phyloP scores from a whole-genome alignment of 495 filamentous ascomycete species.

The Tuber umbilicatum region DNA sequence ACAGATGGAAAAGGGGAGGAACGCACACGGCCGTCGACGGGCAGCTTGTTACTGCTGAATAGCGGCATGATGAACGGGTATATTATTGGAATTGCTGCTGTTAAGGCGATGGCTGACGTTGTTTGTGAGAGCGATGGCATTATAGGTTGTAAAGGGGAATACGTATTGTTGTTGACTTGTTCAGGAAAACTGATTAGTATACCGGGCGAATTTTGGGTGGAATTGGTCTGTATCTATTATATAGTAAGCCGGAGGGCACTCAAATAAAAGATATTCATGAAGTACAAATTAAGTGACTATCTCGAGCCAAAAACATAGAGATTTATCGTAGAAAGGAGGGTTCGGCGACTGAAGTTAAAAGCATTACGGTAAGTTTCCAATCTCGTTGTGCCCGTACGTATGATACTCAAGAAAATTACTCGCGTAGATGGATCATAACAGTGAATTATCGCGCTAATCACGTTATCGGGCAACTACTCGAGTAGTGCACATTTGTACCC shows the following conservation, averaged over 20 bases:
- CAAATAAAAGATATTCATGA: not conserved
- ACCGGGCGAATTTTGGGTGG: not conserved
- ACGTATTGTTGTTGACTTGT: constrained; percentile 1
- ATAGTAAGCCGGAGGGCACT: not conserved
- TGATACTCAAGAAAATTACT: too few species aligned
- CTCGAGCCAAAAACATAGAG: not conserved
- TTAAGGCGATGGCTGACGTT: not conserved
- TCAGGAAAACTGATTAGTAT: not conserved
- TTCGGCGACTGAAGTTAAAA: not conserved
- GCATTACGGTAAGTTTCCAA: too few species aligned
- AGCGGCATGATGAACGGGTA: constrained; percentile 54
- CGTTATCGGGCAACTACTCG: not conserved
- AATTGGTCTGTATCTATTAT: too few species aligned
- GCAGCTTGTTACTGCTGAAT: constrained; percentile 68
- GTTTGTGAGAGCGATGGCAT: not conserved
- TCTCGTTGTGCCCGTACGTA: too few species aligned
- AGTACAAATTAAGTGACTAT: not conserved
- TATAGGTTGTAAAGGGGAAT: not conserved
- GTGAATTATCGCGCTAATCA: not conserved
- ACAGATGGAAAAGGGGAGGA: not conserved
- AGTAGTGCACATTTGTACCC: not conserved
- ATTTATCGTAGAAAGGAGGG: not conserved
- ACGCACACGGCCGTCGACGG: constrained; percentile 70
- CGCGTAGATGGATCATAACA: too few species aligned
- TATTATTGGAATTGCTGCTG: not conserved